These are phyloP conservation scores for Clonostachys sp. DNA, from an alignment of 2,329 filamentous ascomycete genomes.

Conservation along the genomic window DNA sequence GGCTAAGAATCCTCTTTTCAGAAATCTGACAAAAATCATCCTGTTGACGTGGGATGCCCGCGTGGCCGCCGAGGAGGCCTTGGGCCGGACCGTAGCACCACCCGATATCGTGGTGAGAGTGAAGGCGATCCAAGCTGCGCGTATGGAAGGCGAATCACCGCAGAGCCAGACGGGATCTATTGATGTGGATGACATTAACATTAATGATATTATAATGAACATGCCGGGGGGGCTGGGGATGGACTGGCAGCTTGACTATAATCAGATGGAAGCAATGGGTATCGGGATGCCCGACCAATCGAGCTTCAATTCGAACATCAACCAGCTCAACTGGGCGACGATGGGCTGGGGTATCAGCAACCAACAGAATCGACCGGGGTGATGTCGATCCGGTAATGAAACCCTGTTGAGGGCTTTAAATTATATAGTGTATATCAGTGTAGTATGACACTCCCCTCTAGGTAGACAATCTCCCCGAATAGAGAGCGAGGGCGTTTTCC, in stretches of 20 bases:
- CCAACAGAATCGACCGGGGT: too few relatives aligned
- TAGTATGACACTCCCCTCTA: too few relatives aligned
- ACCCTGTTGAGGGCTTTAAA: too few relatives aligned
- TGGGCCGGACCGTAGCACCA: too few relatives aligned
- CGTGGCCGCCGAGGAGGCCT: background rate
- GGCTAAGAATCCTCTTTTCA: slow-evolving; percentile 33
- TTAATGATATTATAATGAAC: background rate
- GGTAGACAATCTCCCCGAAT: too few relatives aligned
- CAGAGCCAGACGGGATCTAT: background rate
- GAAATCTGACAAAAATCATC: slow-evolving; percentile 35
- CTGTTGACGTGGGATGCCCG: slow-evolving; percentile 50
- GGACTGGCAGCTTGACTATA: background rate
- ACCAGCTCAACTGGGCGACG: background rate
- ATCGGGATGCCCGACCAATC: background rate
- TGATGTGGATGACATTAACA: background rate
- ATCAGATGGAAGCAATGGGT: too few relatives aligned
- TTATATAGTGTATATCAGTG: too few relatives aligned
- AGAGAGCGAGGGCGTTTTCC: too few relatives aligned
- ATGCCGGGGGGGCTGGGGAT: background rate
- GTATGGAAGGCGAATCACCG: too few relatives aligned
- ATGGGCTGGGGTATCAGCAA: background rate
- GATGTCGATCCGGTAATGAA: too few relatives aligned
- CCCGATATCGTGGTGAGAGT: too few relatives aligned
- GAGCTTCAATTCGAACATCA: background rate
- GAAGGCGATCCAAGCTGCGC: too few relatives aligned